Conservation (phyloP, 2,329 filamentous ascomycete genomes). For the Penicillium sp. region DNA sequence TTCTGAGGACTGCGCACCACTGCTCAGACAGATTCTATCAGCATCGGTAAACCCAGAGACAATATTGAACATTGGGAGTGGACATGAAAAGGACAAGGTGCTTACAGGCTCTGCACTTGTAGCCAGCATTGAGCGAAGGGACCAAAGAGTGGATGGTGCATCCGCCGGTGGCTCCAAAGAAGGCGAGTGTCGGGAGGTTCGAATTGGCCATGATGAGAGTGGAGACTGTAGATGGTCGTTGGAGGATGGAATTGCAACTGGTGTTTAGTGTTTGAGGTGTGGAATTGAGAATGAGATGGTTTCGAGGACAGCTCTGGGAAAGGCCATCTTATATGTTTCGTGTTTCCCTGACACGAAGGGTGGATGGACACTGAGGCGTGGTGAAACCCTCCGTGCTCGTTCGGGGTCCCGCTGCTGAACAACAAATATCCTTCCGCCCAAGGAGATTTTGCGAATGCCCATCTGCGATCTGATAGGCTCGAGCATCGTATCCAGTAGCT, state of each 20-base stretch:
- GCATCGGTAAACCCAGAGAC: background rate
- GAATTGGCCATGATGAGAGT: background rate
- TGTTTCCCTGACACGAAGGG: too few relatives aligned
- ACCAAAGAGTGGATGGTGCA: background rate
- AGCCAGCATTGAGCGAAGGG: background rate
- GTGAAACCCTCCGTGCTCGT: background rate
- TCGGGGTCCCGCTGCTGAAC: background rate
- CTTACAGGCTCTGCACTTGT: background rate
- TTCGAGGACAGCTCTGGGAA: too few relatives aligned
- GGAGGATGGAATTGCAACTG: too few relatives aligned
- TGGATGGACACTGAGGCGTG: too few relatives aligned
- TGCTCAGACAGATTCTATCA: background rate
- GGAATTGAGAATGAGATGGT: too few relatives aligned
- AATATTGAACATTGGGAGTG: background rate
- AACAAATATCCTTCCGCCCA: too few relatives aligned
- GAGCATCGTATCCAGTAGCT: too few relatives aligned
- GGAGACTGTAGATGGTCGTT: background rate
- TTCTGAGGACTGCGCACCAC: constrained; percentile 1
- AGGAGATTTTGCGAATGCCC: too few relatives aligned
- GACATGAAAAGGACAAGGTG: too few relatives aligned
- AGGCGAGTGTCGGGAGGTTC: background rate
- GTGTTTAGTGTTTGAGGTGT: too few relatives aligned
- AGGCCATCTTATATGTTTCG: too few relatives aligned
- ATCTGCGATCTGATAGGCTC: too few relatives aligned
- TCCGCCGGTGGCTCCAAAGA: background rate